Percentiles rank a stretch among this genome's conserved stretches.
Conservation (phyloP, 768 basidiomycete genomes). For the Candolleomyces aberdarensis region DNA sequence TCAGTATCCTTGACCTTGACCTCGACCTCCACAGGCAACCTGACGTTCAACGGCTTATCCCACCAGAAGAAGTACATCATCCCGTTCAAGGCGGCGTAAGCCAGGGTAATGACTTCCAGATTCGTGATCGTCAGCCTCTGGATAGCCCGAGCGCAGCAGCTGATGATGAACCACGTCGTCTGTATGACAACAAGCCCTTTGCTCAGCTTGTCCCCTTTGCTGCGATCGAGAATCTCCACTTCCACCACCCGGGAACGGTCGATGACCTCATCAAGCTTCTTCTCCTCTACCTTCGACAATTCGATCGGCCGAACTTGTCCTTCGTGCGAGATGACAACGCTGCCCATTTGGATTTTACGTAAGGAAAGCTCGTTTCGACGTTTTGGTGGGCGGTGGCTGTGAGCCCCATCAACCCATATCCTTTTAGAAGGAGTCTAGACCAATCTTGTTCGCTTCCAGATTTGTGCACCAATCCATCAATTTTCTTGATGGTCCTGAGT, state of each 20-base stretch:
- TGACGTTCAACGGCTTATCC: slow-evolving; percentile 10
- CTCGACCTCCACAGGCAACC: background rate
- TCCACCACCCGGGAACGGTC: too few species aligned
- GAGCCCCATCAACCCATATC: too few species aligned
- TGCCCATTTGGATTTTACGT: slow-evolving; percentile 10
- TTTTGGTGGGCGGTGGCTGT: too few species aligned
- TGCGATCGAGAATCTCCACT: slow-evolving; percentile 3
- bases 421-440: too few species aligned
- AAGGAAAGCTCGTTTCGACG: too few species aligned
- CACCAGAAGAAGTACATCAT: slow-evolving; percentile 11
- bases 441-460: too few species aligned
- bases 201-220: slow-evolving; percentile 11
- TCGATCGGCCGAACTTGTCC: background rate
- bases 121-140: background rate
- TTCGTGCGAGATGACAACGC: background rate
- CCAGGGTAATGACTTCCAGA: slow-evolving; percentile 10
- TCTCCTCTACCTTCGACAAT: background rate
- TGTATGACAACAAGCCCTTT: slow-evolving; percentile 8
- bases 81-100: slow-evolving; percentile 3
- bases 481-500: too few species aligned
- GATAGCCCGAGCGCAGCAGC: too few species aligned
- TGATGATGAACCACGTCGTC: slow-evolving; percentile 9
- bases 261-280: background rate
- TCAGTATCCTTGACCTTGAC: background rate
- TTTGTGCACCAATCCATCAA: too few species aligned